phyloP scores from a whole-genome alignment of 2,329 filamentous ascomycete species.

The Pseudonectria foliicola region DNA sequence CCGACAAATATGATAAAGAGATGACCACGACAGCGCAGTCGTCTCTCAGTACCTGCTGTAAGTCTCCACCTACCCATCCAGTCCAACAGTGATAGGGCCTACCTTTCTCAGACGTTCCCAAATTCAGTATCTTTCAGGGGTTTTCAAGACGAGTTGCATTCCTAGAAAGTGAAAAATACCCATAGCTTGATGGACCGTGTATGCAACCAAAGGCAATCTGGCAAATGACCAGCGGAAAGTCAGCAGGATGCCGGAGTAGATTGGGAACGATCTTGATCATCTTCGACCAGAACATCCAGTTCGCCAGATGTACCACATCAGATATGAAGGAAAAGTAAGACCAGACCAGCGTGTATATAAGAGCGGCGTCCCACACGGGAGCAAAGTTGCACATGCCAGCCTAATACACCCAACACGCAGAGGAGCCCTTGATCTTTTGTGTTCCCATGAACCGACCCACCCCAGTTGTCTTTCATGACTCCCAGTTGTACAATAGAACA shows the following conservation, averaged over 20 bases:
- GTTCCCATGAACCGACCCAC: too few species aligned
- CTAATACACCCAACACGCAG: too few species aligned
- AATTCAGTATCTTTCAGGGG: background rate
- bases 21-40: too few species aligned
- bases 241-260: conserved; percentile 42
- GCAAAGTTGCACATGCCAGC: conserved; percentile 50
- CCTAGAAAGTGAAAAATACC: conserved; percentile 45
- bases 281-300: conserved; percentile 51
- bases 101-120: too few species aligned
- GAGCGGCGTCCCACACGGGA: conserved; percentile 39
- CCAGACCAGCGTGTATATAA: conserved; percentile 28
- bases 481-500: too few species aligned
- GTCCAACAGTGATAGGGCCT: too few species aligned
- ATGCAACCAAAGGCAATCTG: conserved; percentile 50
- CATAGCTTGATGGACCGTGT: conserved; percentile 53
- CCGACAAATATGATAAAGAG: too few species aligned
- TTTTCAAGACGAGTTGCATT: conserved; percentile 32
- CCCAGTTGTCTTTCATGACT: too few species aligned
- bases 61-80: too few species aligned
- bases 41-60: too few species aligned
- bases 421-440: too few species aligned
- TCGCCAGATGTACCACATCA: conserved; percentile 11
- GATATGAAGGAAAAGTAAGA: background rate
- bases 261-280: conserved; percentile 49
- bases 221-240: conserved; percentile 41